Percentiles rank a stretch among this genome's conserved stretches.
Conservation (phyloP, 208 protist genomes). For the Acanthamoeba lenticulata region DNA sequence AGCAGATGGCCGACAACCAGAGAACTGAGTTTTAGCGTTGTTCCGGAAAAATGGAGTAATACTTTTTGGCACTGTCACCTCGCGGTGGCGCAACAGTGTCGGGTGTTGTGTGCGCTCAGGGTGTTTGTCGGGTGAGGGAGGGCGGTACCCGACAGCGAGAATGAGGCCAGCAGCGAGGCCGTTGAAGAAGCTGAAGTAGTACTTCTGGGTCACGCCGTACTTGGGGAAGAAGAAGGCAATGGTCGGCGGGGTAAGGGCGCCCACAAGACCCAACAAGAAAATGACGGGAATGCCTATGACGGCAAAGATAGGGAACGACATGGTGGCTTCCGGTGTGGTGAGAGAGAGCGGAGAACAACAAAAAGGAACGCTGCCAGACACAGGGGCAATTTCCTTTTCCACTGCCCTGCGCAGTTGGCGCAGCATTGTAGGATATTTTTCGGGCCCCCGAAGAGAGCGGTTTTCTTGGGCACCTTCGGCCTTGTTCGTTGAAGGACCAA, state of each 20-base stretch:
- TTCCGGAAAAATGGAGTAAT: no score
- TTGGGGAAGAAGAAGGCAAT: slow-evolving; percentile 23
- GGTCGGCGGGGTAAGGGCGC: not conserved
- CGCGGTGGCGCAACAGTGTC: no score
- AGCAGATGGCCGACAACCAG: not conserved
- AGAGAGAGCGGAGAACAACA: not conserved
- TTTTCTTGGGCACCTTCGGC: no score
- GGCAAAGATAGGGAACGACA: slow-evolving; percentile 17
- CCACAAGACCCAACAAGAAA: slow-evolving; percentile 17
- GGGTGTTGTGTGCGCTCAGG: not conserved
- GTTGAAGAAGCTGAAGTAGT: slow-evolving; percentile 55
- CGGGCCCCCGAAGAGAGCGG: no score
- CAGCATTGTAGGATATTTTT: not conserved
- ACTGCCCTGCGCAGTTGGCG: not conserved
- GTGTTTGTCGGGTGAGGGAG: not conserved
- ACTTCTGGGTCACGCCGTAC: slow-evolving; percentile 33
- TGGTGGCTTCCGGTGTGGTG: not conserved
- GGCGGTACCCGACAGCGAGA: not conserved
- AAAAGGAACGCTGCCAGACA: no score
- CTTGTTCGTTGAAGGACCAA: no score
- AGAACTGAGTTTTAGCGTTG: no score
- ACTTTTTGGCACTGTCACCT: no score
- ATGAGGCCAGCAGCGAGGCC: slow-evolving; percentile 42
- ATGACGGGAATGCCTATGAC: slow-evolving; percentile 17
- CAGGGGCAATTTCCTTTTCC: no score